Base-by-base conservation (phyloP, 257 asterid species). In the Lithospermum erythrorhizon region DNA sequence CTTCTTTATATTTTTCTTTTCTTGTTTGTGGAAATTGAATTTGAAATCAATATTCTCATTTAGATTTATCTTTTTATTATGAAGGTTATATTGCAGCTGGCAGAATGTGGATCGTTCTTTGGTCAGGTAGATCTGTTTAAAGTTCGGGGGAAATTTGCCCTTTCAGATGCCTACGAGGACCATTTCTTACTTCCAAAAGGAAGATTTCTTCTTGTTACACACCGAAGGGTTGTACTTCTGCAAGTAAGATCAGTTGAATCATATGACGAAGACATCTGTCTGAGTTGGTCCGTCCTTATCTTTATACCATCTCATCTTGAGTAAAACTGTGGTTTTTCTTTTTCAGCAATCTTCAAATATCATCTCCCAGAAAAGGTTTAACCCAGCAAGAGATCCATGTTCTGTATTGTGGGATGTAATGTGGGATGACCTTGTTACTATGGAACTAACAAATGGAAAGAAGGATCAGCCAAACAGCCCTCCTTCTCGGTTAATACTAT, bases 111-210 rank as follows among this genome's bases (percentile, higher is more conserved):
- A 22, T 84, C 98, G n/a, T 93, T 93, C 68, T 79, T 93, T 21
- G 79, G 82, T 70, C 95, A 87, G 73, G 95, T 89, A 59, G 96
- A 93, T 75, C 83, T 93, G 72, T 93, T 93, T 55, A 93, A 87
- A 79, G 97, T 86, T 57, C 98, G 98, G 49, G 98, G 94, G 48
- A 93, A 93, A 74, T 93, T 82, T 75, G 98, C 96, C 71, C 71
- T 82, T 45, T 84, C 98, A 47, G 98, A 93, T 73, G 97, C 97
- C 58, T 93, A 93, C 48, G 98, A 93, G 81, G 87, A 80, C 73
- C 98, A 93, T 71, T 86, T 81, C 66, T 57, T 77, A 25, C 97
- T 89, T 68, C 98, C 97, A 7, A 93, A 93, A 72, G 95, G 95
- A 76, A 81, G 93, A 75, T 84, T 88, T 53, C 63, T 84, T 70